phyloP scores from a whole-genome alignment of 2,329 filamentous ascomycete genomes.

The Diaporthe citrichinensis region DNA sequence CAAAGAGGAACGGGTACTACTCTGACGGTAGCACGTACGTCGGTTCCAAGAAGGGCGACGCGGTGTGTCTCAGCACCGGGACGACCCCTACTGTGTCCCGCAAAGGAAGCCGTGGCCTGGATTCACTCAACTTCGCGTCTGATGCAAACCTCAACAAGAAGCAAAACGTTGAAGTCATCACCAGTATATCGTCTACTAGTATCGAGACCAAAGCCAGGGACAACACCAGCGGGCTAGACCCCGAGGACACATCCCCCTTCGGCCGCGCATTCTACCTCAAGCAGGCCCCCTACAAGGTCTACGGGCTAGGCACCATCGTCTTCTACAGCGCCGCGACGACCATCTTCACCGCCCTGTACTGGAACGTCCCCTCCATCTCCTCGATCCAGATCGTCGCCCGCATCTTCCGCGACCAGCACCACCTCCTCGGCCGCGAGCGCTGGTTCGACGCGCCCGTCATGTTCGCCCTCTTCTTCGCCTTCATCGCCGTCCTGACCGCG shows the following conservation, averaged over 20 bases:
- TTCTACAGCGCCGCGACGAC: slow-evolving; percentile 63
- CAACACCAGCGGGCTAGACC: slow-evolving; percentile 9
- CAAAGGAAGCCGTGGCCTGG: neutral
- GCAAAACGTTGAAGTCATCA: neutral
- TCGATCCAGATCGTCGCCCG: slow-evolving; percentile 61
- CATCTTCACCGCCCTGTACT: slow-evolving; percentile 63
- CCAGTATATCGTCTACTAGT: too few relatives aligned
- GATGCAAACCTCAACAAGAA: neutral
- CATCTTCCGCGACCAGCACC: slow-evolving; percentile 46
- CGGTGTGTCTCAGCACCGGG: slow-evolving; percentile 55
- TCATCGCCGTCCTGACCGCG: slow-evolving; percentile 59
- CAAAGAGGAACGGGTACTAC: slow-evolving; percentile 61
- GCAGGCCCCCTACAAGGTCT: slow-evolving; percentile 64
- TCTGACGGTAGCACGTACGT: slow-evolving; percentile 63
- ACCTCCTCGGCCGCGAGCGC: slow-evolving; percentile 45
- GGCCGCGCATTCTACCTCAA: slow-evolving; percentile 69
- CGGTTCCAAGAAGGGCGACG: slow-evolving; percentile 65
- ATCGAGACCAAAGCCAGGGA: slow-evolving; percentile 2
- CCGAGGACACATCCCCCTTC: slow-evolving; percentile 59
- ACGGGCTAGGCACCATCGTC: slow-evolving; percentile 62
- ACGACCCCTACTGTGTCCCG: neutral
- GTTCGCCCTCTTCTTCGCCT: slow-evolving; percentile 56
- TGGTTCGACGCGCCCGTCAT: slow-evolving; percentile 54
- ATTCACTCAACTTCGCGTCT: slow-evolving; percentile 36
- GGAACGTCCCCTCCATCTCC: slow-evolving; percentile 64